phyloP scores from a whole-genome alignment of 176 grass and related monocot species.

The Carex parvula region DNA sequence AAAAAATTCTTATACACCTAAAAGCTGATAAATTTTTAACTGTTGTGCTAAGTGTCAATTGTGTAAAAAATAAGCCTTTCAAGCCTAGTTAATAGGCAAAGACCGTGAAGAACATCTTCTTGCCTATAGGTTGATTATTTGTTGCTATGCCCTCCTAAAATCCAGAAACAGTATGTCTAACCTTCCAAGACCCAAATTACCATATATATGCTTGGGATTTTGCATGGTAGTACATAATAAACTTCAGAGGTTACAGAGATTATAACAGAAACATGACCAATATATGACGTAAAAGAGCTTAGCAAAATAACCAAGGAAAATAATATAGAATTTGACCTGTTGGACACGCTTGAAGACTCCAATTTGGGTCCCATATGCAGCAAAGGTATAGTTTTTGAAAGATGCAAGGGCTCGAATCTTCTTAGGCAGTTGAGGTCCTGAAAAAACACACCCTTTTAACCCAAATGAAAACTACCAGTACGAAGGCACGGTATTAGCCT shows the following conservation, averaged over 20 bases:
- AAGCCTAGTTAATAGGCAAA: neutral
- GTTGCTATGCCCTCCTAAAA: neutral
- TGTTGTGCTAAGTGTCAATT: neutral
- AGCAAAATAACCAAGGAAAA: neutral
- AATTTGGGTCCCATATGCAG: conserved; percentile 74
- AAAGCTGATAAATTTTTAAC: neutral
- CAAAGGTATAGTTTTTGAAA: conserved; percentile 84
- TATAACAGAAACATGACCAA: neutral
- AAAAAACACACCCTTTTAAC: neutral
- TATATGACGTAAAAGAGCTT: neutral
- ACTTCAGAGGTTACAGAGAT: neutral
- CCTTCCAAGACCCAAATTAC: conserved; percentile 1
- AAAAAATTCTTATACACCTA: neutral
- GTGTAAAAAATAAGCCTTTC: neutral
- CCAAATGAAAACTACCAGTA: neutral
- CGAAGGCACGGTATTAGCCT: neutral
- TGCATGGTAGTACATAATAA: neutral
- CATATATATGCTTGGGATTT: neutral
- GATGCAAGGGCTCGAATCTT: conserved; percentile 89
- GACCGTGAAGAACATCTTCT: neutral
- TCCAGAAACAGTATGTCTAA: neutral
- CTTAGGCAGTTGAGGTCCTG: conserved; percentile 93
- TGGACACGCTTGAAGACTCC: conserved; percentile 79
- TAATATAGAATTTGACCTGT: conserved; percentile 35
- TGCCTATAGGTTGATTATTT: neutral